These are phyloP conservation scores for Globisporangium apiculatum DNA, from an alignment of 352 stramenopile genomes.

Conservation along the genomic window DNA sequence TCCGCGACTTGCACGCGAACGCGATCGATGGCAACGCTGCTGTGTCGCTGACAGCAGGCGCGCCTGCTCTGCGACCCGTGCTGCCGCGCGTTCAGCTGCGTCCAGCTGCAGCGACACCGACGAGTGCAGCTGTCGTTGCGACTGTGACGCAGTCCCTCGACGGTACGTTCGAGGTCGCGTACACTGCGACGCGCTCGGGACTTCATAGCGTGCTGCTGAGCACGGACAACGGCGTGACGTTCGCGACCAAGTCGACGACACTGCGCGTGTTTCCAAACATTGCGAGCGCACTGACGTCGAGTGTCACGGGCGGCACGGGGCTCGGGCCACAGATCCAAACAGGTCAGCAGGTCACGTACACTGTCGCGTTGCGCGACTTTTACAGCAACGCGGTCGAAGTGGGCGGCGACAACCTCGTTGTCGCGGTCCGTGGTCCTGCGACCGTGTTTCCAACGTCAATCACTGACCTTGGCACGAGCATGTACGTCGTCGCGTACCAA, in stretches of 20 bases:
- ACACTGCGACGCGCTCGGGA: slow-evolving; percentile 22
- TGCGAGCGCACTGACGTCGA: slow-evolving; percentile 25
- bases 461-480: slow-evolving; percentile 27
- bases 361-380: slow-evolving; percentile 29
- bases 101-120: slow-evolving; percentile 8
- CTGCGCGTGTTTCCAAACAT: slow-evolving; percentile 24
- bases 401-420: slow-evolving; percentile 30
- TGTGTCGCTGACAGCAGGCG: slow-evolving; percentile 1
- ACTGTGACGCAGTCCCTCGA: slow-evolving; percentile 4
- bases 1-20: slow-evolving; percentile 30
- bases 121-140: background rate
- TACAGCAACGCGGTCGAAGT: slow-evolving; percentile 34
- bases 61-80: background rate
- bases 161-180: slow-evolving; percentile 15
- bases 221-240: slow-evolving; percentile 19
- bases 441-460: slow-evolving; percentile 18
- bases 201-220: slow-evolving; percentile 32
- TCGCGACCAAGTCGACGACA: slow-evolving; percentile 19
- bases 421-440: slow-evolving; percentile 24
- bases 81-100: slow-evolving; percentile 1
- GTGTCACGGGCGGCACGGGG: slow-evolving; percentile 17
- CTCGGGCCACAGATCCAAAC: slow-evolving; percentile 23
- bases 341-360: slow-evolving; percentile 19
- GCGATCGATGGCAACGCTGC: slow-evolving; percentile 8
- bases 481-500: slow-evolving; percentile 35